phyloP scores from a whole-genome alignment of 441 rosid species.

The Dalechampia spathulata region DNA sequence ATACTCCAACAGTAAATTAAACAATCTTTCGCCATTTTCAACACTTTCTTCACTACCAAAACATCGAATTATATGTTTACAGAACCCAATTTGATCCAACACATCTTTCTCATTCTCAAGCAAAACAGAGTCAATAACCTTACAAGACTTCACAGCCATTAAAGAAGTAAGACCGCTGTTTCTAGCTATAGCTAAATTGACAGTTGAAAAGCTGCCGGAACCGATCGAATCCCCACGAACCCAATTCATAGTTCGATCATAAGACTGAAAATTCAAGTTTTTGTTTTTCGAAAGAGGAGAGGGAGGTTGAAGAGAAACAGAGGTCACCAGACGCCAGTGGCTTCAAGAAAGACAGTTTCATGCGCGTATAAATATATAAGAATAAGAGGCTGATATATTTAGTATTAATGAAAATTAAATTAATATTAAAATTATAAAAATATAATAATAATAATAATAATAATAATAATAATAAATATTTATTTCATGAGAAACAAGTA shows the following conservation, averaged over 20 bases:
- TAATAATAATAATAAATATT: no score
- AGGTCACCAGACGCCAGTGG: no score
- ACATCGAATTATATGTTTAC: slow-evolving; percentile 40
- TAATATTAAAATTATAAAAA: no score
- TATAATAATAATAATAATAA: no score
- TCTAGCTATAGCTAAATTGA: slow-evolving; percentile 30
- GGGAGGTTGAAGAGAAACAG: no score
- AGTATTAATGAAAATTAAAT: no score
- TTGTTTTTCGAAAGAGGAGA: no score
- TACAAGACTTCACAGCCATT: slow-evolving; percentile 64
- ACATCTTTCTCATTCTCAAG: slow-evolving; percentile 48
- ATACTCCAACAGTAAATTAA: slow-evolving; percentile 64
- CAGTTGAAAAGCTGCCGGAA: slow-evolving; percentile 54
- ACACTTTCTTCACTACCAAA: slow-evolving; percentile 33
- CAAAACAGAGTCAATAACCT: slow-evolving; percentile 19
- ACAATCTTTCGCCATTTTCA: slow-evolving; percentile 36
- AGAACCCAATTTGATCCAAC: slow-evolving; percentile 36
- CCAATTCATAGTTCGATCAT: slow-evolving; percentile 59
- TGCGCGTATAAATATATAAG: no score
- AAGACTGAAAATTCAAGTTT: not conserved
- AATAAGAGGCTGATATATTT: no score
- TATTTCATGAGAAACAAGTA: no score
- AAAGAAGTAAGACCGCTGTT: slow-evolving; percentile 14
- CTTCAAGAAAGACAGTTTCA: no score
- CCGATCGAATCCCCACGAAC: slow-evolving; percentile 68